Percentiles rank a stretch among this genome's conserved stretches.
phyloP scores from a whole-genome alignment of 2,329 filamentous ascomycete genomes.

The Reticulascus tulasneorum region DNA sequence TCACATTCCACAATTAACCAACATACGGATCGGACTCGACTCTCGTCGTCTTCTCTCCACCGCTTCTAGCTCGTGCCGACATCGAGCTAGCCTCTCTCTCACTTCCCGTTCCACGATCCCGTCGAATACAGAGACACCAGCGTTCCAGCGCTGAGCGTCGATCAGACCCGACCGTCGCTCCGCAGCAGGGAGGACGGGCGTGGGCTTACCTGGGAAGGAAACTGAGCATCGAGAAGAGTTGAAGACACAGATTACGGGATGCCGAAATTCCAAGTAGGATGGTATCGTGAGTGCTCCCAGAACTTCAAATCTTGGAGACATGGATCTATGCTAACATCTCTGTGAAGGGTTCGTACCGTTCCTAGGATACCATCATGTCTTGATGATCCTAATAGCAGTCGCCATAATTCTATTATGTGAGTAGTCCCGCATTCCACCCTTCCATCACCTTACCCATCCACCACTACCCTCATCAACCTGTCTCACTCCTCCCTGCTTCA shows the following conservation, averaged over 20 bases:
- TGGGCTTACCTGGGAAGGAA: conserved; percentile 5
- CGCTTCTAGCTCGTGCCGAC: too few species aligned
- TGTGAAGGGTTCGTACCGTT: conserved; percentile 60
- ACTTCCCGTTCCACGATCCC: conserved; percentile 2
- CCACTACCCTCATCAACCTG: conserved; percentile 7
- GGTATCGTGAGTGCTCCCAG: conserved; percentile 42
- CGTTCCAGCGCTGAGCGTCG: conserved; percentile 14
- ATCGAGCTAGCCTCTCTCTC: not conserved
- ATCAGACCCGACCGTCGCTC: conserved; percentile 16
- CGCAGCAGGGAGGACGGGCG: conserved; percentile 15
- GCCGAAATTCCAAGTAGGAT: conserved; percentile 41
- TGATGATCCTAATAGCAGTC: conserved; percentile 95
- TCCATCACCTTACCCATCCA: not conserved
- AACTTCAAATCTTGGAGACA: not conserved
- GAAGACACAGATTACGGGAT: conserved; percentile 16
- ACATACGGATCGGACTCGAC: too few species aligned
- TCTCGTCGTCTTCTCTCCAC: too few species aligned
- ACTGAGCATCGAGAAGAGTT: conserved; percentile 10
- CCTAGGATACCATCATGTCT: conserved; percentile 74
- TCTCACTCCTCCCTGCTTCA: too few species aligned
- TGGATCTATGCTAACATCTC: conserved; percentile 3
- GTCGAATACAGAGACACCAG: conserved; percentile 8
- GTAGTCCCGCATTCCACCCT: conserved; percentile 33
- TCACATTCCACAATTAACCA: conserved; percentile 1
- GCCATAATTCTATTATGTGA: conserved; percentile 92